Evolutionary conservation across 2,329 filamentous ascomycete species (phyloP), one percentile per base, ranked within the genome.

Genomic region (Xylaria sp.): DNA sequence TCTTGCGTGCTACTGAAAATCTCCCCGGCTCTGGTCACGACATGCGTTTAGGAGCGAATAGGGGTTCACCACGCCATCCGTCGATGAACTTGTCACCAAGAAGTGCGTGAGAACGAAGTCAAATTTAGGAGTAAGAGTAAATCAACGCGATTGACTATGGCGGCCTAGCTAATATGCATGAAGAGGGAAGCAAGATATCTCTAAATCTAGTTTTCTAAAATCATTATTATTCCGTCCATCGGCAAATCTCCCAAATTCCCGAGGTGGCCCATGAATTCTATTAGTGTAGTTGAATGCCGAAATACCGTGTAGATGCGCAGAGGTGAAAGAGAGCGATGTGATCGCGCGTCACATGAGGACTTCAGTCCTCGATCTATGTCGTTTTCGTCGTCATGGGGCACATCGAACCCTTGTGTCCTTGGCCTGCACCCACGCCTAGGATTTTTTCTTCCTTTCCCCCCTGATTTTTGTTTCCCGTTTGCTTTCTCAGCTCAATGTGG

Each of bases 101-200:
- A 36, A 36, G 8, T 36, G 33, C 33, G 33, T 46, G 2, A 46
- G 4, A n/a, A 15, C 1, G 7, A n/a, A 46, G 18, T 18, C 6
- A 8, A 18, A 46, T n/a, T 46, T 18, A 43, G 25, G 28, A 28
- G 28, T 18, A 46, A 46, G 7, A 28, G 41, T 31, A 64, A 64
- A 23, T 51, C 62, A 59, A 31, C 54, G 62, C 62, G 20, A 33
- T 33, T 43, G 23, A 59, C 18, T 43, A 6, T 31, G n/a, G 18
- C 52, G 10, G 9, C 18, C 46, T 12, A 18, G n/a, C 18, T 48
- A 48, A 20, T 8, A 9, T 48, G 23, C 20, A 49, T 6, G 20
- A 33, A 25, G 18, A 33, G 51, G 18, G 51, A 28, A 18, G 9
- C 12, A 46, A 6, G 62, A 46, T n/a, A 25, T n/a, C 41, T n/a